phyloP scores from a whole-genome alignment of 2,329 filamentous ascomycete genomes.

The Ceratocystis albifundus region DNA sequence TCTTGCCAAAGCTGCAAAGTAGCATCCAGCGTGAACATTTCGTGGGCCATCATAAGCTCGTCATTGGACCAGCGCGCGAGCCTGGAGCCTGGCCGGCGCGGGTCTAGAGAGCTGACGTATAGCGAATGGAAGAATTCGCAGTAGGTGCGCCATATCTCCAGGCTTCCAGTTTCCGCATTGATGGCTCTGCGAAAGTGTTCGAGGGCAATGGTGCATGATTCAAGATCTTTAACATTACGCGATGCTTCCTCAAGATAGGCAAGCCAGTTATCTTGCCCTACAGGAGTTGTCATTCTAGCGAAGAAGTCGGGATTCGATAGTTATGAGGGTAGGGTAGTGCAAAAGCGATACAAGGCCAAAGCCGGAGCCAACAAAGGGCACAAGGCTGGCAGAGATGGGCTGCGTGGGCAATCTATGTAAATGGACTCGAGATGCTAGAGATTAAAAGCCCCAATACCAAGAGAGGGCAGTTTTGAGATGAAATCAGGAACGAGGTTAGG shows the following conservation, averaged over 20 bases:
- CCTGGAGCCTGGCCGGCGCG: slow-evolving; percentile 16
- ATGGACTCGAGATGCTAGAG: background rate
- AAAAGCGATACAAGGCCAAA: slow-evolving; percentile 1
- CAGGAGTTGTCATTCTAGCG: slow-evolving; percentile 34
- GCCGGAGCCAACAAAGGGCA: slow-evolving; percentile 2
- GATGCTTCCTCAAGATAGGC: slow-evolving; percentile 65
- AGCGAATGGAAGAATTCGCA: slow-evolving; percentile 67
- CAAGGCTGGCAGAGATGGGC: background rate
- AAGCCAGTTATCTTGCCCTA: slow-evolving; percentile 67
- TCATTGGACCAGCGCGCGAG: slow-evolving; percentile 45
- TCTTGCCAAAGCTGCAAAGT: slow-evolving; percentile 60
- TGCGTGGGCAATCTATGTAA: background rate
- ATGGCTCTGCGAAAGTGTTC: slow-evolving; percentile 62
- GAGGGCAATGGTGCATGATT: slow-evolving; percentile 56
- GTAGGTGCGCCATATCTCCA: slow-evolving; percentile 64
- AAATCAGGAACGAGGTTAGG: background rate
- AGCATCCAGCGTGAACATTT: slow-evolving; percentile 57
- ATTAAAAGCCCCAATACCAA: background rate
- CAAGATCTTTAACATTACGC: slow-evolving; percentile 47
- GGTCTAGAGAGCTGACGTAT: slow-evolving; percentile 34
- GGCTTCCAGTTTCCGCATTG: slow-evolving; percentile 58
- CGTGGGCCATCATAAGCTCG: slow-evolving; percentile 55
- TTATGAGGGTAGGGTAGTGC: background rate
- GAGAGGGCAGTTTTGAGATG: background rate
- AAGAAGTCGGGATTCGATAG: background rate